Conservation (phyloP, 371 early-diverging fungal species). For the Apophysomyces elegans region DNA sequence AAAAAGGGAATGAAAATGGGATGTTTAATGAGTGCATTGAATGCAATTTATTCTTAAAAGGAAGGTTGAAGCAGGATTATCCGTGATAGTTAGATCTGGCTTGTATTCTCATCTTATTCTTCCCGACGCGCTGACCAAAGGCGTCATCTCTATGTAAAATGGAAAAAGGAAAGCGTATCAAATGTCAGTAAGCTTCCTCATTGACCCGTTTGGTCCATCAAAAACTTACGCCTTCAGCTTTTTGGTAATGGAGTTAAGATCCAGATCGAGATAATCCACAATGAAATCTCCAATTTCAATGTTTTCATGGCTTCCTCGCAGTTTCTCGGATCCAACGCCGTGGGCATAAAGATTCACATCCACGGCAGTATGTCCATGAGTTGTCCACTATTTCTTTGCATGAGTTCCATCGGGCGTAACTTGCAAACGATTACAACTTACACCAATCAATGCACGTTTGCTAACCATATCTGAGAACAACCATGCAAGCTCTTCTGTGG, state of each 20-base stretch:
- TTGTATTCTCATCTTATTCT: background rate
- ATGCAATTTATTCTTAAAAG: too few relatives aligned
- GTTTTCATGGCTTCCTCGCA: conserved; percentile 80
- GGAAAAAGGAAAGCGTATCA: background rate
- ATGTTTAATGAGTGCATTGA: background rate
- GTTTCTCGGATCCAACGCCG: conserved; percentile 52
- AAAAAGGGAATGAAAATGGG: background rate
- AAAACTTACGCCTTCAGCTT: conserved; percentile 32
- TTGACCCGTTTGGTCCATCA: background rate
- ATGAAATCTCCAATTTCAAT: conserved; percentile 80
- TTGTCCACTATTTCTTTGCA: conserved; percentile 46
- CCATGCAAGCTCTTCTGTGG: conserved; percentile 32
- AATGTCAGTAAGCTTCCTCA: background rate
- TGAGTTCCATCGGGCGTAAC: background rate
- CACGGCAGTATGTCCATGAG: conserved; percentile 62
- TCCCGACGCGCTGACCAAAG: background rate
- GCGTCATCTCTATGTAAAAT: background rate
- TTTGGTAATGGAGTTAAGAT: conserved; percentile 57
- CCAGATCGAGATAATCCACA: conserved; percentile 52
- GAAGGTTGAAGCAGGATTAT: background rate
- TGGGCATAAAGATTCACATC: conserved; percentile 73
- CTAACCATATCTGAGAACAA: conserved; percentile 56
- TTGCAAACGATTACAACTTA: conserved; percentile 14
- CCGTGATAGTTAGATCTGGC: background rate
- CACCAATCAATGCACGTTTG: conserved; percentile 64